phyloP scores from a whole-genome alignment of 345 rosid species.

The Jatropha curcas region DNA sequence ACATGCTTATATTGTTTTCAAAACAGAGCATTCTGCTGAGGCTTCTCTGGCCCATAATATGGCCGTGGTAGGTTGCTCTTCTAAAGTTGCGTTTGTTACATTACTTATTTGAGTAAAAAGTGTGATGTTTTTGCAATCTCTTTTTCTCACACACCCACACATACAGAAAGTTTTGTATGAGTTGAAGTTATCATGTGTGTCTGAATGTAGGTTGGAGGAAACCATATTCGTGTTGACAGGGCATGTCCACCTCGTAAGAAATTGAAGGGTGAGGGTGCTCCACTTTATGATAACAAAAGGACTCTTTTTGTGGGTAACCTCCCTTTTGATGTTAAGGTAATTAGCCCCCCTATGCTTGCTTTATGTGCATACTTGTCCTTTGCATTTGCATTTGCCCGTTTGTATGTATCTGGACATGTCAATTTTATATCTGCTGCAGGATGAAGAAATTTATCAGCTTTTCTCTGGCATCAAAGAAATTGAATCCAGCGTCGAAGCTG shows the following conservation, averaged over 20 bases:
- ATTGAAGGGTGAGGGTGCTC: conserved; percentile 58
- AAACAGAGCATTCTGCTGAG: conserved; percentile 76
- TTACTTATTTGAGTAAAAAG: background rate
- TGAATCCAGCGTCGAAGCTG: conserved; percentile 76
- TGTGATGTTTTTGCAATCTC: background rate
- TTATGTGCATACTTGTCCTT: background rate
- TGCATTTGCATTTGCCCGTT: conserved; percentile 5
- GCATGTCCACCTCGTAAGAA: conserved; percentile 97
- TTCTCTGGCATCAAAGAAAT: conserved; percentile 58
- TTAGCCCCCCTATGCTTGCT: background rate
- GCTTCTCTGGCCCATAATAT: conserved; percentile 80
- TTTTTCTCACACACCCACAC: background rate
- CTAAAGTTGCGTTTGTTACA: background rate
- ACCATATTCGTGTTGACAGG: conserved; percentile 93
- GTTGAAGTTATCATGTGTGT: conserved; percentile 1
- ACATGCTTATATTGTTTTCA: conserved; percentile 88
- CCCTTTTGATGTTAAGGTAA: conserved; percentile 96
- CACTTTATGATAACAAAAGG: conserved; percentile 75
- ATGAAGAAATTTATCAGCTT: conserved; percentile 88
- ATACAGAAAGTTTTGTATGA: background rate
- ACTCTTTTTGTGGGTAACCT: conserved; percentile 92
- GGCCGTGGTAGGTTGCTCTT: conserved; percentile 68
- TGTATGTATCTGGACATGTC: conserved; percentile 5
- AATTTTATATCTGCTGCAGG: conserved; percentile 42
- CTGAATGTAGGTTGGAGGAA: conserved; percentile 64